Evolutionary conservation across 1,284 basidiomycete genomes (phyloP), one percentile per base, ranked within the genome.

Genomic region (Meira nashicola): DNA sequence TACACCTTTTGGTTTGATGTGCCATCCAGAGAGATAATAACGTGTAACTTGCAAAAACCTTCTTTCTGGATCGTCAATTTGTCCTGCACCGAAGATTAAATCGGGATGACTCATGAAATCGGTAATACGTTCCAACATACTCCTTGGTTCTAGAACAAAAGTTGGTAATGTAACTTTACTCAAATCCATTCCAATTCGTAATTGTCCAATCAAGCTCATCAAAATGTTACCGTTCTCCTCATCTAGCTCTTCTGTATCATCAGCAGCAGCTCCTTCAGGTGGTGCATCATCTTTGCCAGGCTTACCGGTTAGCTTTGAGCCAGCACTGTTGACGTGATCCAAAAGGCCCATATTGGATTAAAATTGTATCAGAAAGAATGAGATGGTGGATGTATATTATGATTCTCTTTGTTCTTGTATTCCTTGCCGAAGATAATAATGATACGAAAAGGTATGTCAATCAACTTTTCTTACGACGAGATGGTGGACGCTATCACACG

Each of bases 31-130:
- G 47, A 97, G 86, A 78, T 97, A 98, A 80, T 95, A 97, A 59
- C 90, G 88, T 54, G 96, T 83, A 3, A 97, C 90, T 58, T 87
- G 85, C 65, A 96, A 83, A 80, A 97, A 97, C 40, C 95, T 84
- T 76, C 95, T 90, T 78, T 95, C 89, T 39, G 91, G 85, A 71
- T 91, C 86, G 46, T 85, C 82, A 71, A 85, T 85, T 38, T 84
- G 79, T 72, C 90, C 88, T 81, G 78, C 86, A 89, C 90, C 90
- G 81, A 94, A 97, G 78, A 98, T 88, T 76, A 97, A 86, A 81
- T 98, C 93, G 25, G 95, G 92, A 81, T 97, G 94, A 63, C 91
- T 90, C 87, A 98, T 93, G 80, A 99, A 99, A 82, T 99, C 95
- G n/a, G 79, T 80, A 63, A 80, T 79, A 17, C 76, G 60, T 59